Evolutionary conservation across 2,329 filamentous ascomycete genomes (phyloP), one percentile per base, ranked within the genome.

Genomic region (Scedosporium apiospermum): DNA sequence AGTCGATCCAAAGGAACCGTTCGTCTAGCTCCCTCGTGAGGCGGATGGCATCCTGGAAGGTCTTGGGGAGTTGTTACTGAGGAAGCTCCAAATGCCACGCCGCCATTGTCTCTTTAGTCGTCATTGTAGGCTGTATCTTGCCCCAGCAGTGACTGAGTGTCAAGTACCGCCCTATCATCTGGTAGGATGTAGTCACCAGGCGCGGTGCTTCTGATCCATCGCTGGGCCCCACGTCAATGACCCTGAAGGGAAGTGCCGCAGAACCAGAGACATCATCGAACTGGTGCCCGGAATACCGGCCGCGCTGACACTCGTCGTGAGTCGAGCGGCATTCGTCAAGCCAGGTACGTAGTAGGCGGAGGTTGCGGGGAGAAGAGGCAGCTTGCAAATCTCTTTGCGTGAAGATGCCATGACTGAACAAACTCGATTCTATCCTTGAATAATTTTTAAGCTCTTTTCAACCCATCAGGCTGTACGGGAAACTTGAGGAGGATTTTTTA

Each of bases 101-200:
- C 14, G 4, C n/a, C 53, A 57, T 6, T 3, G 53, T 57, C 53
- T 21, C 27, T 21, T 18, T 59, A 16, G 27, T 38, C n/a, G 57
- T 59, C 30, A 7, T 38, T 3, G 57, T 59, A 44, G 27, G 57
- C 30, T 63, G 57, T 16, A 60, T 41, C 34, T 60, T 62, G 26
- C 63, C 64, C 63, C 63, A 66, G n/a, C 65, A 60, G 53, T 66
- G 63, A 26, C 65, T 66, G 3, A 66, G 57, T 16, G 64, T 59
- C 9, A 62, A 55, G 30, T 65, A 64, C 3, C 57, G 27, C 9
- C 38, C 30, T 18, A 6, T 59, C 30, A 41, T 59, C 21, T 41
- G 30, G 38, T 18, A 21, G 12, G 27, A 59, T 42, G 38, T 44
- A 9, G 57, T 59, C 18, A 59, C 57, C 38, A 21, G 57, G 53